Evolutionary conservation across 805 yeast genomes (phyloP), one percentile per base, ranked within the genome.

Genomic region (Vanderwaltozyma tropicalis): DNA sequence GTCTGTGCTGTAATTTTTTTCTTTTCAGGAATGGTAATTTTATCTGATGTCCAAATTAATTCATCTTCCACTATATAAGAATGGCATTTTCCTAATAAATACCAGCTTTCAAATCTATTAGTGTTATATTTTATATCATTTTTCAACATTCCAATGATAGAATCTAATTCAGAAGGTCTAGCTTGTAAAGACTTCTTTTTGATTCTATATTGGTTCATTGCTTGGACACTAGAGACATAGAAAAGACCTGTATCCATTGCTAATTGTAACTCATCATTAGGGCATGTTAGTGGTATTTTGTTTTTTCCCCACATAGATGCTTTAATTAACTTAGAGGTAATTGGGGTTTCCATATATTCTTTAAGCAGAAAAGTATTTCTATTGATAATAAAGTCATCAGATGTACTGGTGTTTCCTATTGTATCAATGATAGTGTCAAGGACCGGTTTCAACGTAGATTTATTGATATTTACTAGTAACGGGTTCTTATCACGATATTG

Each of bases 21-120:
- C 43, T 77, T 68, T 5, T 81, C 92, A 0, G 67, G 52, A 0
- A 72, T 66, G 36, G 78, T 78, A 27, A 86, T 60, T 50, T 82
- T 82, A 49, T 88, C 96, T 0, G 95, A 78, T 1, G 89, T 82
- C 94, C 95, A 86, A n/a, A 84, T 76, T 39, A 92, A 60, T 45
- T 85, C 95, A 55, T 87, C 95, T 46, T 89, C 96, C 0, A 81
- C 94, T 29, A 83, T 62, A 40, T 67, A 77, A 0, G 87, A 78
- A 47, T 71, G 87, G 0, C 89, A 78, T 51, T 80, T 86, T 0
- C 94, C 95, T 12, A 92, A 55, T 1, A 85, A 67, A 29, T 76
- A 64, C 99, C 99, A 92, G 8, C 84, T 76, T 57, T 92, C 98
- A 33, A 80, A 68, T 22, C 96, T 63, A 28, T 71, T 62, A 2